These are phyloP conservation scores for Elaeis guineensis DNA, from an alignment of 176 grass and related monocot species.

Conservation along the genomic window DNA sequence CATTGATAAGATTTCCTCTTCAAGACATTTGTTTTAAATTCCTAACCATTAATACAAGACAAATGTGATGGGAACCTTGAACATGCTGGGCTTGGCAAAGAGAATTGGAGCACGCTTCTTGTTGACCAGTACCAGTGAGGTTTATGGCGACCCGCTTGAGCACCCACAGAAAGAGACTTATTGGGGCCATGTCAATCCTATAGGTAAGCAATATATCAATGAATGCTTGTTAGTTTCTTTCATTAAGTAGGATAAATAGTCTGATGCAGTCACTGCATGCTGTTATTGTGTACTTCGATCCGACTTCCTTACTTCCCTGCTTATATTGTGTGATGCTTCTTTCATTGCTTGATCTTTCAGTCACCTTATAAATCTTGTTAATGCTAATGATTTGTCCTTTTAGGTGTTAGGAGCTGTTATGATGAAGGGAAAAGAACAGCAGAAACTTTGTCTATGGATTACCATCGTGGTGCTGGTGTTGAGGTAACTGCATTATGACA, in stretches of 20 bases:
- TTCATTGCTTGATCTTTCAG: no score
- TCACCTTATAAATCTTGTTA: background rate
- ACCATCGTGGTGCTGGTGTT: conserved; percentile 83
- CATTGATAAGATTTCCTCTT: background rate
- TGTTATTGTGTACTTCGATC: no score
- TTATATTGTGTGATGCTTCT: no score
- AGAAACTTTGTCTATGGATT: conserved; percentile 97
- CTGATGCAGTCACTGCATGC: background rate
- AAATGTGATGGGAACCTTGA: conserved; percentile 97
- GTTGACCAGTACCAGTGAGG: conserved; percentile 88
- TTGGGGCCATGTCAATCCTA: conserved; percentile 96
- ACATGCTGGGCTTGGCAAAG: conserved; percentile 95
- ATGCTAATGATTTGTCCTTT: background rate
- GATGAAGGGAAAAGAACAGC: conserved; percentile 97
- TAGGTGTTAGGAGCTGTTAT: conserved; percentile 93
- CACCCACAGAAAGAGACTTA: conserved; percentile 96
- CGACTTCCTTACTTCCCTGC: no score
- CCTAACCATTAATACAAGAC: conserved; percentile 78
- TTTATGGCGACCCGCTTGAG: conserved; percentile 88
- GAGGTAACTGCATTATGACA: conserved; percentile 35
- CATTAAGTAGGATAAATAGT: background rate
- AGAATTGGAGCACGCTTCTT: conserved; percentile 83
- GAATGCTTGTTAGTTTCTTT: background rate
- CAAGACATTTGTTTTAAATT: background rate
- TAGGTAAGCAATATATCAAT: conserved; percentile 37